Conservation (phyloP, 768 basidiomycete genomes). For the Fibroporia radiculosa region DNA sequence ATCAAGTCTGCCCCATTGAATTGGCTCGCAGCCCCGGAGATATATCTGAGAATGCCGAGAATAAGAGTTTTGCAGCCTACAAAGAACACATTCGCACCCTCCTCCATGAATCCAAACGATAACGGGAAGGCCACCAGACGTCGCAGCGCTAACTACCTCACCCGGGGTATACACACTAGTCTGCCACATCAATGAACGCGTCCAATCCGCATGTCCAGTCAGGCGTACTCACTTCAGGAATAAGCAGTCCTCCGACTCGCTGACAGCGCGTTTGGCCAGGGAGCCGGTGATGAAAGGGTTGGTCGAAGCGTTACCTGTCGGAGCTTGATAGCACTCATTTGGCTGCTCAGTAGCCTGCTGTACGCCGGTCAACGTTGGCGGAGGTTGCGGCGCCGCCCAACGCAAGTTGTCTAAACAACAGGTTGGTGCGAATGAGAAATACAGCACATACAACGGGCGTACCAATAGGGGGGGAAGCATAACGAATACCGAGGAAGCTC, state of each 20-base stretch:
- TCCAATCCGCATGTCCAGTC: no score
- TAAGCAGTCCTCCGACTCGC: no score
- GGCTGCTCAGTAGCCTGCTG: not conserved
- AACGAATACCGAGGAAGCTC: slow-evolving; percentile 1
- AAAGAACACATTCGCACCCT: not conserved
- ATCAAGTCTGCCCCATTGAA: not conserved
- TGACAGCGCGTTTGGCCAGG: not conserved
- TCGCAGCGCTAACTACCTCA: not conserved
- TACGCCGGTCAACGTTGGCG: not conserved
- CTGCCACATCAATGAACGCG: not conserved
- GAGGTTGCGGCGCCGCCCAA: not conserved
- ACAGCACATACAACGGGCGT: no score
- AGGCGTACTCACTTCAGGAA: no score
- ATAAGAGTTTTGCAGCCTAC: not conserved
- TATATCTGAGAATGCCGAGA: not conserved
- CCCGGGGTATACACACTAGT: not conserved
- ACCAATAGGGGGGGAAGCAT: not conserved
- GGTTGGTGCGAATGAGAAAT: no score
- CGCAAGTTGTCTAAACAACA: no score
- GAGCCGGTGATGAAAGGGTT: not conserved
- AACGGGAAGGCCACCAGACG: not conserved
- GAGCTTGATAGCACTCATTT: not conserved
- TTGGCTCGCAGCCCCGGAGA: not conserved
- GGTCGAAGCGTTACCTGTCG: not conserved
- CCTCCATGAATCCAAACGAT: not conserved